Base-by-base conservation (phyloP, 1,284 basidiomycete genomes). In the Vanrija sp. region DNA sequence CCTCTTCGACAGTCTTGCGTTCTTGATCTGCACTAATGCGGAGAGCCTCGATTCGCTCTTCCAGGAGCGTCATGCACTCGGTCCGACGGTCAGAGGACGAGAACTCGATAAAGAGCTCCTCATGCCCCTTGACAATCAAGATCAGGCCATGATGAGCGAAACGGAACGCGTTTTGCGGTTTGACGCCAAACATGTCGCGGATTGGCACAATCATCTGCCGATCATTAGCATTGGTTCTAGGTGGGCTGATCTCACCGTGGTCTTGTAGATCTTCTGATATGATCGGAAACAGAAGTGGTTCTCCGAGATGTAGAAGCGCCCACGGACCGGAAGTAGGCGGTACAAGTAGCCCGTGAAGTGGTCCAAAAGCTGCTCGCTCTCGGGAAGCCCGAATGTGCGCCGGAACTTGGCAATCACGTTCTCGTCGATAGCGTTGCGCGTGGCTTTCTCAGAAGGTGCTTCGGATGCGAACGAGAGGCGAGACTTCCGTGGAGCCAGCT, bases 91-190 rank as follows among this genome's bases (percentile, higher is more conserved):
- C 84, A 53, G 85, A 81, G 10, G 85, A 85, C 41, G 82, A 78
- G 68, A 98, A 95, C 75, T 98, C 95, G 63, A 98, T 87, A 78
- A 98, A 98, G 3, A 98, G 79, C 69, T 98, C 95, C 77, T 98
- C 95, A 69, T 97, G 89, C 0, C 95, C 95, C 66, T 89, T 89
- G 61, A 98, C 85, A 49, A 96, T 87, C 54, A 98, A 80, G 25
- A 90, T 85, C 19, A 98, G 82, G 7, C 92, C 95, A 62, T 88
- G 84, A 65, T 91, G 89, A 3, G 87, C 89, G 67, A 93, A 90
- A 14, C 88, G 84, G 66, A 90, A 89, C 0, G 91, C 89, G 69
- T 87, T 90, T 16, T 89, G 86, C 66, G 84, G 86, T 72, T 96
- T 88, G 8, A 85, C 82, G 10, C 88, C 83, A 35, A 96, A 79